Evolutionary conservation across 1,284 basidiomycete genomes (phyloP).

Genomic region (Boletus austroedulis): DNA sequence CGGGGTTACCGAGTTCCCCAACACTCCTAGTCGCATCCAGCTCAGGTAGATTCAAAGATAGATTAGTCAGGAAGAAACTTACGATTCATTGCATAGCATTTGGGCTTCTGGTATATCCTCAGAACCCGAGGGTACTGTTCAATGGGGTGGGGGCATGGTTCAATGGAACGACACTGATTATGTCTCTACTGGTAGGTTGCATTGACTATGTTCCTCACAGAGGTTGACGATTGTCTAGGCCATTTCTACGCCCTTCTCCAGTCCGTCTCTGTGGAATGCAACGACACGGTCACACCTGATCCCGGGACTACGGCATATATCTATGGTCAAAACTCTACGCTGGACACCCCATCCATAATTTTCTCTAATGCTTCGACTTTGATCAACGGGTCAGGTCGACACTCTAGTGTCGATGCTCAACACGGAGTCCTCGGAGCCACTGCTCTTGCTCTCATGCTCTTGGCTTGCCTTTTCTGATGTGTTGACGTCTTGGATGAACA

Average conservation of each 20-base stretch:
- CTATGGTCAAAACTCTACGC: conserved; percentile 54
- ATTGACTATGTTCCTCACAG: neutral
- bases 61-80: neutral
- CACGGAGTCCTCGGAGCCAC: conserved; percentile 13
- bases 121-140: conserved; percentile 62
- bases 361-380: conserved; percentile 55
- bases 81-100: conserved; percentile 42
- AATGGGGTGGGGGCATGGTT: conserved; percentile 77
- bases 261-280: conserved; percentile 59
- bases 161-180: conserved; percentile 78
- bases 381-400: conserved; percentile 39
- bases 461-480: conserved; percentile 27
- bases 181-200: conserved; percentile 46
- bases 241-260: conserved; percentile 62
- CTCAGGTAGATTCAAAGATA: conserved; percentile 49
- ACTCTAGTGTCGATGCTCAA: conserved; percentile 8
- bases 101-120: conserved; percentile 74
- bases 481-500: neutral
- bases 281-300: conserved; percentile 43
- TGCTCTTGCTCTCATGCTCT: conserved; percentile 25
- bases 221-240: conserved; percentile 29
- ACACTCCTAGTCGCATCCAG: conserved; percentile 75
- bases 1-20: conserved; percentile 62
- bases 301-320: conserved; percentile 57
- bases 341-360: conserved; percentile 48